Percentiles rank a stretch among this genome's conserved stretches.
These are phyloP conservation scores for Galium porrigens DNA, from an alignment of 305 asterid genomes.

Conservation along the genomic window DNA sequence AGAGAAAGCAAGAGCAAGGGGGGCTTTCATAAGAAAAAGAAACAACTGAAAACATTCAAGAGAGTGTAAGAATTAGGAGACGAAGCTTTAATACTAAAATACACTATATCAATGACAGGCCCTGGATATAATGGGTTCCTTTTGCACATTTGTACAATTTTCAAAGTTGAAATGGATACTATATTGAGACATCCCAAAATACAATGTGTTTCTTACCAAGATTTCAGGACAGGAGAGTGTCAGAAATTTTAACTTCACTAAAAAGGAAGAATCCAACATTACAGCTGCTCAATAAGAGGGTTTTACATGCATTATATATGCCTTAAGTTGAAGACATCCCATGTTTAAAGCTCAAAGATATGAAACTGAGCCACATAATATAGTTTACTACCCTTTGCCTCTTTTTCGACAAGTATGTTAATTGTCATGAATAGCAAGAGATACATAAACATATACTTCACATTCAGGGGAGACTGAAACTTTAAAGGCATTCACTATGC, in stretches of 20 bases:
- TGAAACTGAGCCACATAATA: not conserved
- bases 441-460: not conserved
- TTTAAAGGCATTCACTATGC: not conserved
- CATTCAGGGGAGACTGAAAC: not conserved
- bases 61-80: not conserved
- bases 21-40: not conserved
- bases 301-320: not conserved
- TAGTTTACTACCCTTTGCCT: not conserved
- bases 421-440: not conserved
- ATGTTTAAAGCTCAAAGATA: not conserved
- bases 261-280: not conserved
- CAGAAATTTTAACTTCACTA: not conserved
- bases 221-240: not conserved
- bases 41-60: not conserved
- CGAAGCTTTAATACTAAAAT: not conserved
- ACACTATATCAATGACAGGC: not conserved
- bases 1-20: constrained; percentile 3
- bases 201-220: not conserved
- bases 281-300: not conserved
- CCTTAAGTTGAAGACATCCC: not conserved
- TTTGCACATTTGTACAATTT: not conserved
- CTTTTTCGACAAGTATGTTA: not conserved
- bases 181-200: too few species aligned
- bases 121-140: not conserved
- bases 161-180: not conserved